Conservation (phyloP, 1,139 yeast species). For the Eremothecium sinecaudum region DNA sequence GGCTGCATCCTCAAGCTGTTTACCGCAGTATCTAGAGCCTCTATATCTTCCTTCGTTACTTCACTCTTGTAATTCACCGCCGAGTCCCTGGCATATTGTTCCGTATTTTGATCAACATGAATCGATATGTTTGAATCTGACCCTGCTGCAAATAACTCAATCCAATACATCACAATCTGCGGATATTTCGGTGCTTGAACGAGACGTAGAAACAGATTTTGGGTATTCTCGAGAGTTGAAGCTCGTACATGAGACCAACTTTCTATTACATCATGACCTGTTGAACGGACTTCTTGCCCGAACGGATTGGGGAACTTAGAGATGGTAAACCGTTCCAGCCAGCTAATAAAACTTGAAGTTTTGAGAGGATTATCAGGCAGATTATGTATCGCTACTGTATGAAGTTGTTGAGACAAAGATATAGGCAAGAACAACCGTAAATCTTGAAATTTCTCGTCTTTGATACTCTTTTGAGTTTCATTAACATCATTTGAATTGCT, state of each 20-base stretch:
- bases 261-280: constrained; percentile 1
- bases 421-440: constrained; percentile 22
- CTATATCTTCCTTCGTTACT: constrained; percentile 6
- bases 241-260: constrained; percentile 1
- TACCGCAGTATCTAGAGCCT: constrained; percentile 5
- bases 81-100: constrained; percentile 13
- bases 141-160: constrained; percentile 3
- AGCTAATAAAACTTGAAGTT: constrained; percentile 1
- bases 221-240: constrained; percentile 9
- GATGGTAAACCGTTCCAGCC: constrained; percentile 2
- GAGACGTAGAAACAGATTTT: constrained; percentile 18
- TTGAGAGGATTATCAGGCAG: constrained; percentile 2
- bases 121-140: constrained; percentile 8
- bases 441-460: constrained; percentile 12
- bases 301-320: neutral
- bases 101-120: constrained; percentile 18
- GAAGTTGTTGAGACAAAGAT: constrained; percentile 21
- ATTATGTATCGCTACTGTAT: constrained; percentile 11
- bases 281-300: neutral
- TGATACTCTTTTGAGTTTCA: neutral
- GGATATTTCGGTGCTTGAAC: neutral
- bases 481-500: neutral
- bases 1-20: constrained; percentile 2
- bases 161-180: constrained; percentile 6
- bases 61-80: constrained; percentile 1